Evolutionary conservation across 768 basidiomycete genomes (phyloP).

Genomic region (Lepiota venenata): DNA sequence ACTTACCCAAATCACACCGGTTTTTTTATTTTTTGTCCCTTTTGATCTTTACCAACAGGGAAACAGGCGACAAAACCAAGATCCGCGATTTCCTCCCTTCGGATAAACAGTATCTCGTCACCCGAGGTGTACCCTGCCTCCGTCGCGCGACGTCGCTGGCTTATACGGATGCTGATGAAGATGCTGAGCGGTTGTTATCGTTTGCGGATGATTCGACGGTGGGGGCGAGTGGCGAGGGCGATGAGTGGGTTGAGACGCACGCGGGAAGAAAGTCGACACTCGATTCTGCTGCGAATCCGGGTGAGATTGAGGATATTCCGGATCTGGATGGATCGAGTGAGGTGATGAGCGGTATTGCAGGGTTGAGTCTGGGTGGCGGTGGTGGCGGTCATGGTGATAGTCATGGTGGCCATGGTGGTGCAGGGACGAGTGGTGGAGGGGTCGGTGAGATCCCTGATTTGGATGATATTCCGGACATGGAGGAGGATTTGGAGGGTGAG

Average conservation of each 20-base stretch:
- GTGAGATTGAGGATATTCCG: slow-evolving; percentile 87
- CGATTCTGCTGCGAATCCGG: slow-evolving; percentile 55
- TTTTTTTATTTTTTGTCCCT: too few relatives aligned
- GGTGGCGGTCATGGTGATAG: slow-evolving; percentile 15
- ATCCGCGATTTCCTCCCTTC: slow-evolving; percentile 88
- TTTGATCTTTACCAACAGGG: slow-evolving; percentile 50
- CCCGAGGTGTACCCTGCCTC: slow-evolving; percentile 94
- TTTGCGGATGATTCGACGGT: slow-evolving; percentile 63
- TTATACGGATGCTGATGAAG: slow-evolving; percentile 95
- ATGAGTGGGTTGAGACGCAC: slow-evolving; percentile 99
- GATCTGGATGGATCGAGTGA: slow-evolving; percentile 42
- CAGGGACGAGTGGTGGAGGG: slow-evolving; percentile 44
- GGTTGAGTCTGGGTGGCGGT: slow-evolving; percentile 38
- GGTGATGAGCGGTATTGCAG: slow-evolving; percentile 40
- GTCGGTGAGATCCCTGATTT: slow-evolving; percentile 98
- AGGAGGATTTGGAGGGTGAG: slow-evolving; percentile 84
- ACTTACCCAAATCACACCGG: background rate
- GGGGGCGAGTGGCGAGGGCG: slow-evolving; percentile 49
- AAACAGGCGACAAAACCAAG: slow-evolving; percentile 86
- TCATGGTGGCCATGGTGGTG: background rate
- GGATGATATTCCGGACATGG: slow-evolving; percentile 50
- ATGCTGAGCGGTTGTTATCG: slow-evolving; percentile 87
- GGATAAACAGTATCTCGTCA: slow-evolving; percentile 96
- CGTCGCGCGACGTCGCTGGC: slow-evolving; percentile 89
- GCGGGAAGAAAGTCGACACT: slow-evolving; percentile 61